Base-by-base conservation (phyloP, 495 filamentous ascomycete genomes). In the Barbatosphaeria neglecta region DNA sequence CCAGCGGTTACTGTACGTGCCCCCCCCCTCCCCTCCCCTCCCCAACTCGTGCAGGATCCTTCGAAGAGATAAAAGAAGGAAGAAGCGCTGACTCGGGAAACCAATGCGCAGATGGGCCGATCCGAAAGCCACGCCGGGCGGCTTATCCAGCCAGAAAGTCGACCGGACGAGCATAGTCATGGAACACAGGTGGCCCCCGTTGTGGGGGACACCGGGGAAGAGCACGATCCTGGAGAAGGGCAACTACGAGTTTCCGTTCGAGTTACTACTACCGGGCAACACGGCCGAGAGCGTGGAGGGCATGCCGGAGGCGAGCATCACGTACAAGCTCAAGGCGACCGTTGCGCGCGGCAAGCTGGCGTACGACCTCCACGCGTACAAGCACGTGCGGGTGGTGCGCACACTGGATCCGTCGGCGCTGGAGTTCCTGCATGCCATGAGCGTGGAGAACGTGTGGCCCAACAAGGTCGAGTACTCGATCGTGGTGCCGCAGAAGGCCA, bases 381-480 rank as follows among this genome's bases (percentile, higher is more conserved):
- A 85, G 60, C 86, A 87, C 39, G 65, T 98, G 44, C 78, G 92
- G 17, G 81, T 98, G 48, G 84, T 98, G 40, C 75, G 92, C 43
- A 96, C 90, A 4, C 66, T 95, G 43, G 84, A 87, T 25, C 73
- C 84, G 15, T 81, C 84, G 35, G 82, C 86, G 23, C 72, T 92
- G 47, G 90, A 95, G 59, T 72, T 92, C 49, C 77, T 84, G 16
- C 85, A 92, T 59, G 83, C 84, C 10, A 89, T 90, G 86, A 88
- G 83, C n/a, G 81, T 94, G 44, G 86, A 94, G 61, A 94, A 94
- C 56, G 77, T 92, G 46, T 98, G 92, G 92, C 79, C 85, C 10
- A 86, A 90, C 64, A 98, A 98, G 69, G 77, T 96, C 55, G 81
- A 92, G 57, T 97, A 97, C 61, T 84, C 84, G 6, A 83, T 98